Base-by-base conservation (phyloP, 139 green algal genomes). In the Tetraselmis striata region DNA sequence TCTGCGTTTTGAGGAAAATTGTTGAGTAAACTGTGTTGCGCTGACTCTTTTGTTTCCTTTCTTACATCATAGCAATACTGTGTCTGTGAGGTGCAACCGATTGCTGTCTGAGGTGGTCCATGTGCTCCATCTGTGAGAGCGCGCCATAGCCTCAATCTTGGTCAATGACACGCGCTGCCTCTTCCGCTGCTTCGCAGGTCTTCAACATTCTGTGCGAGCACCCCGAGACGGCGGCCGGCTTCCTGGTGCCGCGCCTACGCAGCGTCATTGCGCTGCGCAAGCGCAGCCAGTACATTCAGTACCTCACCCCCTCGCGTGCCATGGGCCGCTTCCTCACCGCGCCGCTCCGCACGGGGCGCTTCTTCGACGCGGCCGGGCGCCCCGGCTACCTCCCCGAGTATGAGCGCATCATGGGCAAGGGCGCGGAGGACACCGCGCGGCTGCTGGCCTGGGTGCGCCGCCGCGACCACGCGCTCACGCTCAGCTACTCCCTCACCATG, bases 141-240 rank as follows among this genome's bases (percentile, higher is more conserved):
- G n/a, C n/a, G n/a, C n/a, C n/a, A n/a, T n/a, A n/a, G n/a, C n/a
- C n/a, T n/a, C n/a, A n/a, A n/a, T n/a, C n/a, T n/a, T n/a, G n/a
- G n/a, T n/a, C n/a, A n/a, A n/a, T n/a, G n/a, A n/a, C n/a, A n/a
- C n/a, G n/a, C n/a, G n/a, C n/a, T n/a, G n/a, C n/a, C n/a, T n/a
- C n/a, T n/a, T n/a, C n/a, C n/a, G n/a, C n/a, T n/a, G n/a, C n/a
- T 29, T 80, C 78, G 31, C 89, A 94, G 86, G 90, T 88, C 18
- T 98, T 98, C 88, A 97, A 98, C 90, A 92, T 97, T 45, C 84
- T 98, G 30, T 95, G 92, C 80, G 94, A 97, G 87, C 93, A 97
- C 23, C 94, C 94, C 1, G 94, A 98, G 87, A 95, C 91, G 0
- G 89, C 93, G 23, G 94, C 94, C 1, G 90, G 92, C 0, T 95